Base-by-base conservation (phyloP, 139 green algal genomes). In the Zygnema cylindricum region DNA sequence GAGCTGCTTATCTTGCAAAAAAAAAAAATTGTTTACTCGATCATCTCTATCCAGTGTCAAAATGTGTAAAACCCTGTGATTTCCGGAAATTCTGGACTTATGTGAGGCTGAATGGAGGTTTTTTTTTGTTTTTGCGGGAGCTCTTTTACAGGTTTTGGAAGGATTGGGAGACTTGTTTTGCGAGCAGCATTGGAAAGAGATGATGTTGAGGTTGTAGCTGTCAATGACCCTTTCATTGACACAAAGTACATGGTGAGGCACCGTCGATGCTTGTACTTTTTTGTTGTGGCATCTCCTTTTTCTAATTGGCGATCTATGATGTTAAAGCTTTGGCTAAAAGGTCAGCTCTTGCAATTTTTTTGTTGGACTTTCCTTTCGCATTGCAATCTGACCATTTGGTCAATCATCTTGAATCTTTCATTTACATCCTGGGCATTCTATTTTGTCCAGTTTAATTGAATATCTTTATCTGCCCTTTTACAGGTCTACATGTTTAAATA, bases 401-500 rank as follows among this genome's bases (percentile, higher is more conserved):
- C n/a, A n/a, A n/a, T n/a, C n/a, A n/a, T n/a, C n/a, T n/a, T n/a
- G n/a, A n/a, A n/a, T n/a, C n/a, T n/a, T n/a, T n/a, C n/a, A n/a
- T n/a, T n/a, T n/a, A n/a, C n/a, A n/a, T n/a, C n/a, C n/a, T n/a
- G n/a, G n/a, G n/a, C n/a, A n/a, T n/a, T n/a, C n/a, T n/a, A n/a
- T n/a, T n/a, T n/a, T n/a, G n/a, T n/a, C n/a, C n/a, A n/a, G n/a
- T 81, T 81, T 39, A 21, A 81, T 32, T 38, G 30, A 0, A 2
- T 79, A 22, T 54, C 11, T 84, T 22, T 33, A 84, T 75, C 2
- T 40, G n/a, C 21, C 16, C 25, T 33, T 86, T 21, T 84, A 30
- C 87, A 91, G 88, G 88, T 75, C 33, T 92, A 92, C 88, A 91
- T 92, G 88, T 76, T 91, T 40, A 90, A 90, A 25, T 92, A 92